Percentiles rank a stretch among this genome's conserved stretches.
These are phyloP conservation scores for Phytophthora podocarpi DNA, from an alignment of 352 stramenopile genomes.

Conservation along the genomic window DNA sequence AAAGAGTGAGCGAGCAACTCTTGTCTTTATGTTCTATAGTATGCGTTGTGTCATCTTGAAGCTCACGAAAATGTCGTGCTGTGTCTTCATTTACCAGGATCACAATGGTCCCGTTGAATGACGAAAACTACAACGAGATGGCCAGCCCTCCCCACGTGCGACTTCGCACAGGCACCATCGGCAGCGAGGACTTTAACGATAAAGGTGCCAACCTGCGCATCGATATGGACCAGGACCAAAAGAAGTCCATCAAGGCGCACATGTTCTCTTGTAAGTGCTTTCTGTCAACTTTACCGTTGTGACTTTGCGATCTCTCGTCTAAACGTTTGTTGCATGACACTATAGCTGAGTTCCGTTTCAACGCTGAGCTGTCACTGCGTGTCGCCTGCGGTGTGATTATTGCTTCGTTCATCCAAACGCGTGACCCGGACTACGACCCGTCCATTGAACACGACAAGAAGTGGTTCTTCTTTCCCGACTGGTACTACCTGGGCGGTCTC, in stretches of 20 bases:
- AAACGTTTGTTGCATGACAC: not conserved
- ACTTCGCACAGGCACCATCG: constrained; percentile 50
- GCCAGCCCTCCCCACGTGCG: constrained; percentile 39
- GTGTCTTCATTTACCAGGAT: constrained; percentile 16
- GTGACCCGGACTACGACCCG: constrained; percentile 51
- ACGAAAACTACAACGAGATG: constrained; percentile 32
- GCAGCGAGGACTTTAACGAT: constrained; percentile 65
- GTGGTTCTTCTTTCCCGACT: constrained; percentile 73
- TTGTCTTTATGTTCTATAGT: constrained; percentile 7
- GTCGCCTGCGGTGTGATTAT: constrained; percentile 72
- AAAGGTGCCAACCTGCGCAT: constrained; percentile 76
- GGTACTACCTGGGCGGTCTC: constrained; percentile 63
- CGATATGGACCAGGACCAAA: constrained; percentile 58
- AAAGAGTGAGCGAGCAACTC: constrained; percentile 28
- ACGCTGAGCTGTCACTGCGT: constrained; percentile 70
- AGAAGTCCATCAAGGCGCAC: constrained; percentile 56
- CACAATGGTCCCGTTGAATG: constrained; percentile 28
- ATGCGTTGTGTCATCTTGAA: not conserved
- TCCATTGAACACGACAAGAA: constrained; percentile 56
- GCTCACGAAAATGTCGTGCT: constrained; percentile 8
- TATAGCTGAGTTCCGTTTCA: constrained; percentile 69
- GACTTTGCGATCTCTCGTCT: not conserved
- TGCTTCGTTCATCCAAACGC: constrained; percentile 72
- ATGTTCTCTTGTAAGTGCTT: constrained; percentile 57
- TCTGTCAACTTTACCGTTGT: not conserved